These are phyloP conservation scores for Yarrowia hollandica DNA, from an alignment of 805 yeast species.

Conservation along the genomic window DNA sequence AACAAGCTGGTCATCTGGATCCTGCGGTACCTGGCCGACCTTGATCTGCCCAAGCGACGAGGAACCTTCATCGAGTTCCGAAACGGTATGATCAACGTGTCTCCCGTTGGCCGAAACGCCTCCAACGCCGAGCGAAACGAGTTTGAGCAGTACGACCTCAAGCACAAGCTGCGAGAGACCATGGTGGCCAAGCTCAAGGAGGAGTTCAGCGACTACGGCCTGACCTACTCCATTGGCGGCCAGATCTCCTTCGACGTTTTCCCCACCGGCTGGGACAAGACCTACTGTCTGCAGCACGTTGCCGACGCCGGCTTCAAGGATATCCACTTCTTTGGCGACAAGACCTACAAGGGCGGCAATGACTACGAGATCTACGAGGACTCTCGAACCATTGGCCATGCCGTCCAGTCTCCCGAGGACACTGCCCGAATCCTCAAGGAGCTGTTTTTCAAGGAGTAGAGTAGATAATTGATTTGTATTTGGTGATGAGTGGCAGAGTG, in stretches of 20 bases:
- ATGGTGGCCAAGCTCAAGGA: conserved; percentile 83
- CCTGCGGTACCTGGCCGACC: conserved; percentile 75
- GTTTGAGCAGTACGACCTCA: conserved; percentile 80
- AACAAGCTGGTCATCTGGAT: conserved; percentile 83
- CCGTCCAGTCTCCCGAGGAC: conserved; percentile 86
- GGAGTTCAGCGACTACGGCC: conserved; percentile 76
- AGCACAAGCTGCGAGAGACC: conserved; percentile 75
- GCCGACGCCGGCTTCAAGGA: conserved; percentile 77
- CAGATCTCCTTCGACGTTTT: conserved; percentile 98
- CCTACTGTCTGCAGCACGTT: conserved; percentile 94
- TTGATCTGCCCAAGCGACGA: conserved; percentile 94
- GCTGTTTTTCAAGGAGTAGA: conserved; percentile 49
- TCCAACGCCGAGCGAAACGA: conserved; percentile 91
- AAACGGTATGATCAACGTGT: conserved; percentile 98
- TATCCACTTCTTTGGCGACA: conserved; percentile 98
- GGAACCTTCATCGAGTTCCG: conserved; percentile 99
- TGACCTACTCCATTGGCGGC: conserved; percentile 98
- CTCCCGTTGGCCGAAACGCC: conserved; percentile 98
- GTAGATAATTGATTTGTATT: background rate
- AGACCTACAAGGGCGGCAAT: conserved; percentile 94
- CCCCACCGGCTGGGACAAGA: conserved; percentile 99
- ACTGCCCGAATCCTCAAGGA: conserved; percentile 84
- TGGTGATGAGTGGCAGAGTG: too few relatives aligned
- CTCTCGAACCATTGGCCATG: conserved; percentile 91
- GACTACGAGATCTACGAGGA: conserved; percentile 96